Evolutionary conservation across 805 yeast species (phyloP).

Genomic region (Crinitomyces ghanaensis): DNA sequence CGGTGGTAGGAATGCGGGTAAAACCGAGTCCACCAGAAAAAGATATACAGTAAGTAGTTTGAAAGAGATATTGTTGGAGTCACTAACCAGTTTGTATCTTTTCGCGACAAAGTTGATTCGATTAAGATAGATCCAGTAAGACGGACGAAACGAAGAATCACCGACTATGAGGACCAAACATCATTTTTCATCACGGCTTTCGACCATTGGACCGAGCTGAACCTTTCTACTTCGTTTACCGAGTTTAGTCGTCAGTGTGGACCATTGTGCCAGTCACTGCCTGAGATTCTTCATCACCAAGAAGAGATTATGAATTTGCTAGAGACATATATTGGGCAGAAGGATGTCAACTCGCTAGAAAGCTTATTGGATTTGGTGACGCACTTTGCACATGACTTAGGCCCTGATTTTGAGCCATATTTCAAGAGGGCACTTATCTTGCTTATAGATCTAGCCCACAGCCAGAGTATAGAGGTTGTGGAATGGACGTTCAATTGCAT

Average conservation of each 20-base stretch:
- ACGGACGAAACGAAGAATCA: conserved; percentile 17
- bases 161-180: conserved; percentile 23
- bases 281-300: conserved; percentile 71
- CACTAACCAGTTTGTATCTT: conserved; percentile 23
- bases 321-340: conserved; percentile 33
- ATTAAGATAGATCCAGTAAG: conserved; percentile 67
- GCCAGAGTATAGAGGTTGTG: conserved; percentile 36
- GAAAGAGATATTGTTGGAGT: neutral
- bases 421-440: conserved; percentile 43
- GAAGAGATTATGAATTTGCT: conserved; percentile 45
- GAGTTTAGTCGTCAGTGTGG: conserved; percentile 48
- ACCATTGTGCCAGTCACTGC: conserved; percentile 52
- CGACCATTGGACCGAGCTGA: conserved; percentile 82
- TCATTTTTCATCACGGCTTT: conserved; percentile 73
- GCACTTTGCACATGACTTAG: conserved; percentile 84
- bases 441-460: conserved; percentile 41
- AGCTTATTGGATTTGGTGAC: conserved; percentile 72
- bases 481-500: conserved; percentile 79
- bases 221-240: conserved; percentile 60
- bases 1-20: too few relatives aligned
- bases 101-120: conserved; percentile 72
- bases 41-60: conserved; percentile 12
- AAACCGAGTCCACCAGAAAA: conserved; percentile 12
- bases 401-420: conserved; percentile 74
- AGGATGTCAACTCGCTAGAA: conserved; percentile 64